phyloP scores from a whole-genome alignment of 345 rosid genomes.

The Eucalyptus curtisii region DNA sequence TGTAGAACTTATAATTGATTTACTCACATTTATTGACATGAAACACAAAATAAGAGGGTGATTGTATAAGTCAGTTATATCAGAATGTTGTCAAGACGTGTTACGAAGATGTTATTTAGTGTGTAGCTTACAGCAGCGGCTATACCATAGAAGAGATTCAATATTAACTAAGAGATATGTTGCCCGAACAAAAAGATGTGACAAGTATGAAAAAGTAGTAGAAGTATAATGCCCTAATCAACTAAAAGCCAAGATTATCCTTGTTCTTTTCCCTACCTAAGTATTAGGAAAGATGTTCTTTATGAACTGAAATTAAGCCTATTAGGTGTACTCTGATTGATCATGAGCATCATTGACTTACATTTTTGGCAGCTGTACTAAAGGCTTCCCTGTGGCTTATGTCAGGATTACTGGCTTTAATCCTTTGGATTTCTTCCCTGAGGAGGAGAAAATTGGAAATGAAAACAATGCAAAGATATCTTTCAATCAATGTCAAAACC shows the following conservation, averaged over 20 bases:
- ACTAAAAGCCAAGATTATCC: background rate
- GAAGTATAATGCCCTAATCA: background rate
- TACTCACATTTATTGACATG: background rate
- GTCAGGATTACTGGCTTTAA: slow-evolving; percentile 88
- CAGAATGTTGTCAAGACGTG: background rate
- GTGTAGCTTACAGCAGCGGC: background rate
- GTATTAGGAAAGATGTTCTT: background rate
- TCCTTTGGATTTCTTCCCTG: slow-evolving; percentile 98
- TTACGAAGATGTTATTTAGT: background rate
- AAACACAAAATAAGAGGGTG: background rate
- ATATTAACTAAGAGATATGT: background rate
- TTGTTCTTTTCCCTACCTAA: background rate
- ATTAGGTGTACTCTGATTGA: background rate
- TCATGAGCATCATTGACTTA: slow-evolving; percentile 16
- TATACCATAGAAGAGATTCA: background rate
- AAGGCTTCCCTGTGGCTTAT: slow-evolving; percentile 98
- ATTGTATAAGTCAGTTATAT: background rate
- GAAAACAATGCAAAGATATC: background rate
- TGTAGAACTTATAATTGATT: background rate
- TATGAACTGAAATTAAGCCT: background rate
- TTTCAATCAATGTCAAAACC: background rate
- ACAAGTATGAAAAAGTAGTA: background rate
- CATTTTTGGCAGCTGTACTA: slow-evolving; percentile 98
- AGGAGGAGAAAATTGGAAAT: background rate
- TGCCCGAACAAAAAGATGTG: background rate